Conservation (phyloP, 805 yeast species). For the Candida tammaniensis region DNA sequence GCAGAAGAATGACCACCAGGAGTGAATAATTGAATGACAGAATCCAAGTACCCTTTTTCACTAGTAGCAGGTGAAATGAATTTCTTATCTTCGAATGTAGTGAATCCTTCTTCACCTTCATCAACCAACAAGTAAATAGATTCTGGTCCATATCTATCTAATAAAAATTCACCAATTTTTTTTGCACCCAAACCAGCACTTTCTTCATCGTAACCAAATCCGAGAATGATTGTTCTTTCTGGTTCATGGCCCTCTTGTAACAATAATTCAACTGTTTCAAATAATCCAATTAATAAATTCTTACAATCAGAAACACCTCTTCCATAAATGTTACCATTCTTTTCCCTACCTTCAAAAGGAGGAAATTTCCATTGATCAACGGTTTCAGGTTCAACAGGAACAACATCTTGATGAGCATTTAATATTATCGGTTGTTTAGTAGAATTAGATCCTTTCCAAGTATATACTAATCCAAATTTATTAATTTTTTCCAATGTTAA, state of each 20-base stretch:
- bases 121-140: slow-evolving; percentile 45
- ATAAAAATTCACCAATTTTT: slow-evolving; percentile 32
- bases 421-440: slow-evolving; percentile 33
- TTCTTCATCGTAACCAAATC: slow-evolving; percentile 54
- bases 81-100: slow-evolving; percentile 30
- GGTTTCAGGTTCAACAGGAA: slow-evolving; percentile 39
- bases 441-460: slow-evolving; percentile 37
- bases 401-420: slow-evolving; percentile 42
- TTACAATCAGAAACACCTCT: slow-evolving; percentile 41
- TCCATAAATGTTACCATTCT: slow-evolving; percentile 31
- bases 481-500: slow-evolving; percentile 33
- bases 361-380: slow-evolving; percentile 37
- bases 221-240: slow-evolving; percentile 41
- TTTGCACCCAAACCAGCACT: slow-evolving; percentile 40
- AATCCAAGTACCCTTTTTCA: slow-evolving; percentile 47
- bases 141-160: slow-evolving; percentile 37
- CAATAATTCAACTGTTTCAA: slow-evolving; percentile 35
- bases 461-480: slow-evolving; percentile 34
- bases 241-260: slow-evolving; percentile 30
- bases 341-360: slow-evolving; percentile 35
- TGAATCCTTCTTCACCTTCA: slow-evolving; percentile 31
- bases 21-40: slow-evolving; percentile 38
- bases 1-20: slow-evolving; percentile 53
- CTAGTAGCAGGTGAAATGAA: slow-evolving; percentile 45
- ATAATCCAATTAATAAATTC: slow-evolving; percentile 40